Percentiles rank a stretch among this genome's conserved stretches.
These are phyloP conservation scores for Yarrowia deformans DNA, from an alignment of 805 yeast genomes.

Conservation along the genomic window DNA sequence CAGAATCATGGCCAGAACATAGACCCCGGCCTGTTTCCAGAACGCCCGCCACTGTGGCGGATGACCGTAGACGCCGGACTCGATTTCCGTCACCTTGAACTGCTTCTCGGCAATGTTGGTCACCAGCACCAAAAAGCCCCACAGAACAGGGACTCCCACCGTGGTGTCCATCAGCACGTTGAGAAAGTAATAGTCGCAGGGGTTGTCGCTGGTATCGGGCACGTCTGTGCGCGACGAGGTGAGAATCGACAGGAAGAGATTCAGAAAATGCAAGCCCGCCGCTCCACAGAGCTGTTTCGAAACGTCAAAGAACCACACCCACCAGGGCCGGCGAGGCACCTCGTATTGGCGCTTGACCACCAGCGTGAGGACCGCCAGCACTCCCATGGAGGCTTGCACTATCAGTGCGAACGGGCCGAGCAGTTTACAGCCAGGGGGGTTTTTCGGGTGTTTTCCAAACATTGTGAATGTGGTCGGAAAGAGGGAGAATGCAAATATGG, in stretches of 20 bases:
- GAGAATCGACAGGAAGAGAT: slow-evolving; percentile 72
- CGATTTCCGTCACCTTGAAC: slow-evolving; percentile 53
- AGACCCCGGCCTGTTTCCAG: slow-evolving; percentile 72
- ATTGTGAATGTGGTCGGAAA: not conserved
- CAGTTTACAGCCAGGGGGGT: slow-evolving; percentile 58
- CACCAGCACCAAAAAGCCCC: slow-evolving; percentile 59
- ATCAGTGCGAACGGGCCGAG: slow-evolving; percentile 86
- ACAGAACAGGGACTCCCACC: slow-evolving; percentile 84
- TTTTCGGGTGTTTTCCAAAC: slow-evolving; percentile 18
- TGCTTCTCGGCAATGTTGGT: slow-evolving; percentile 58
- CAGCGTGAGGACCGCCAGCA: slow-evolving; percentile 74
- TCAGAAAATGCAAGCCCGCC: slow-evolving; percentile 78
- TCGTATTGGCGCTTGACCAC: slow-evolving; percentile 80
- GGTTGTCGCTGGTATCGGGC: slow-evolving; percentile 60
- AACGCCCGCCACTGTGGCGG: slow-evolving; percentile 71
- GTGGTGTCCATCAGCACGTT: slow-evolving; percentile 91
- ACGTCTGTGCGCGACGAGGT: slow-evolving; percentile 49
- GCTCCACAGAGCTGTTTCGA: slow-evolving; percentile 91
- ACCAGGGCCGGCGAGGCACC: slow-evolving; percentile 85
- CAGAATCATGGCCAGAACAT: slow-evolving; percentile 64
- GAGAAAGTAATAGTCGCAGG: slow-evolving; percentile 95
- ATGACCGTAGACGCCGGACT: slow-evolving; percentile 68
- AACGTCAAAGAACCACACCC: slow-evolving; percentile 88
- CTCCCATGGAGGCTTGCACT: slow-evolving; percentile 79
- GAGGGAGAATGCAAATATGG: not conserved